phyloP scores from a whole-genome alignment of 495 filamentous ascomycete genomes.

The Podospora australis region DNA sequence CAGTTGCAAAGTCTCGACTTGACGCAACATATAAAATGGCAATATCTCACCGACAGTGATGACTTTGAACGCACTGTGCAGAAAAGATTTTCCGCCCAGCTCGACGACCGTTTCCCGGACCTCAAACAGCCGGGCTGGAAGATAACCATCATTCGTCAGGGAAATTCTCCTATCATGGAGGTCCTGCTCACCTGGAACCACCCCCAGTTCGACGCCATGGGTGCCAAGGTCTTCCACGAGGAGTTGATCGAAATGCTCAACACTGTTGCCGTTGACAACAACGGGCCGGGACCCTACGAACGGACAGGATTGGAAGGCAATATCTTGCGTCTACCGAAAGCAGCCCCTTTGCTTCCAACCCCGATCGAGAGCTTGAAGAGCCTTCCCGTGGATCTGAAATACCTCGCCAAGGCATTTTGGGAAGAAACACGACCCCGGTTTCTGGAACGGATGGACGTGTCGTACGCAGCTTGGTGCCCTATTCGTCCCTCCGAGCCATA shows the following conservation, averaged over 20 bases:
- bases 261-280: neutral
- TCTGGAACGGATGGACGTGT: neutral
- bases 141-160: conserved; percentile 3
- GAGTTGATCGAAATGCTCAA: neutral
- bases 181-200: conserved; percentile 3
- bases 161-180: conserved; percentile 1
- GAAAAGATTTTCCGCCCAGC: neutral
- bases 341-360: neutral
- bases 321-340: neutral
- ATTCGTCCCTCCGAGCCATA: neutral
- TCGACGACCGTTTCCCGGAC: conserved; percentile 2
- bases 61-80: conserved; percentile 1
- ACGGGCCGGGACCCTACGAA: no score
- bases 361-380: neutral
- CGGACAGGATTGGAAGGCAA: neutral
- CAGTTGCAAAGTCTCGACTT: conserved; percentile 3
- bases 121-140: conserved; percentile 2
- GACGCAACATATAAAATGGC: conserved; percentile 3
- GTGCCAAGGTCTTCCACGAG: neutral
- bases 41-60: neutral
- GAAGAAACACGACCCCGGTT: neutral
- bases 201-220: conserved; percentile 1
- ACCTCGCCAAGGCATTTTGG: neutral
- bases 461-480: conserved; percentile 1
- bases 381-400: neutral